Conservation (phyloP, 768 basidiomycete genomes). For the Russula griseocarnosa region DNA sequence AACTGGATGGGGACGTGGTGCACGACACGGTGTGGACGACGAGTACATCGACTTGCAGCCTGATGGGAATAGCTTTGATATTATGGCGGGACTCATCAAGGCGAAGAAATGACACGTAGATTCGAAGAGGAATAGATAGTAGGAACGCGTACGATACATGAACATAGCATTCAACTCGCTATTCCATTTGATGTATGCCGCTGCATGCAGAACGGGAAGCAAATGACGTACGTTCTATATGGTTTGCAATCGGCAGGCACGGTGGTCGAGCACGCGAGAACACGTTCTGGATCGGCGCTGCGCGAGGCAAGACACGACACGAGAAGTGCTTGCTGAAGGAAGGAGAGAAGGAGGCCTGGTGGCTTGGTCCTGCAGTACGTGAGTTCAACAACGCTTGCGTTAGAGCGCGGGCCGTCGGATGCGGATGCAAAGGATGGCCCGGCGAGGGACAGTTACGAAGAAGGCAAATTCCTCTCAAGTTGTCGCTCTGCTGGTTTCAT, state of each 20-base stretch:
- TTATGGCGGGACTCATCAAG: constrained; percentile 85
- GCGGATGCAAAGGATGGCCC: too few species aligned
- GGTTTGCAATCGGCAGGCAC: background rate
- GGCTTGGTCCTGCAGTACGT: background rate
- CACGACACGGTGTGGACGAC: constrained; percentile 28
- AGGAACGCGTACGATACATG: background rate
- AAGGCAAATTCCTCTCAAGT: too few species aligned
- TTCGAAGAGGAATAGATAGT: background rate
- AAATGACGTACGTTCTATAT: background rate
- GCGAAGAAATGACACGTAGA: constrained; percentile 35
- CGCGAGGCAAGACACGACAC: background rate
- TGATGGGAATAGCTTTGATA: constrained; percentile 94
- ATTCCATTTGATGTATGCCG: too few species aligned
- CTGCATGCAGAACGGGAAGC: background rate
- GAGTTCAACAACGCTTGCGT: background rate
- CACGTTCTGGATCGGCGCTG: background rate
- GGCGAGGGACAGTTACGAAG: too few species aligned
- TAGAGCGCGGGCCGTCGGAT: too few species aligned
- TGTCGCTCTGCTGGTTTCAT: too few species aligned
- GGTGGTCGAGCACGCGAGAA: background rate
- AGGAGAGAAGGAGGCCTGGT: background rate
- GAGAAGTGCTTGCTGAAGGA: background rate
- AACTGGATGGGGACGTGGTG: constrained; percentile 32
- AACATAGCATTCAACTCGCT: too few species aligned
- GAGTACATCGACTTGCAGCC: constrained; percentile 89